A percentile compares a stretch with the other conserved stretches of the same genome.
Evolutionary conservation across 2,329 filamentous ascomycete genomes (phyloP).

Genomic region (Paraconiothyrium brasiliense): DNA sequence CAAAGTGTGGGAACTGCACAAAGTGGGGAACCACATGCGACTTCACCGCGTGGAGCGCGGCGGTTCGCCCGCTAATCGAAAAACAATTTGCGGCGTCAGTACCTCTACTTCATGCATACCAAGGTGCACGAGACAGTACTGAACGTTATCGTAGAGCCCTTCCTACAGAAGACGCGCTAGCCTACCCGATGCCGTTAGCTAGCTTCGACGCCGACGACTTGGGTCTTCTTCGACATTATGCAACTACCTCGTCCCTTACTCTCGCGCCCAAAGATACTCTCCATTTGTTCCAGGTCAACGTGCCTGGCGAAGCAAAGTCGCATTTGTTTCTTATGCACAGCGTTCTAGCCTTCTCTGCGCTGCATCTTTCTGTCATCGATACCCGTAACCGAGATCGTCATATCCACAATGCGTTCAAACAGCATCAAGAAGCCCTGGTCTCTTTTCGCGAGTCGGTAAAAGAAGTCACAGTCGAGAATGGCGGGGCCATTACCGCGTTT

Average conservation of each 20-base stretch:
- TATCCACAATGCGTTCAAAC: constrained; percentile 23
- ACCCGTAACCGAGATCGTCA: constrained; percentile 21
- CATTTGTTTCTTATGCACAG: constrained; percentile 36
- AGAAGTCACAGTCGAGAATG: constrained; percentile 22
- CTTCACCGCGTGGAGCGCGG: constrained; percentile 26
- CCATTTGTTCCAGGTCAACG: constrained; percentile 29
- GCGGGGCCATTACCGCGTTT: constrained; percentile 24
- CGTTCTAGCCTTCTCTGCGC: constrained; percentile 33
- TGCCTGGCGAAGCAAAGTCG: constrained; percentile 31
- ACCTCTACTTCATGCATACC: not conserved
- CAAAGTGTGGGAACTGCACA: constrained; percentile 32
- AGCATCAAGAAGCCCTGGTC: constrained; percentile 29
- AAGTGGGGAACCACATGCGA: constrained; percentile 36
- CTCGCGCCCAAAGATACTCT: constrained; percentile 21
- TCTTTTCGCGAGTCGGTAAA: constrained; percentile 25
- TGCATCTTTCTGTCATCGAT: constrained; percentile 28
- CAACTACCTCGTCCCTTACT: constrained; percentile 24
- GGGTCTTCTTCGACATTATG: constrained; percentile 29
- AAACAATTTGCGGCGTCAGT: constrained; percentile 19
- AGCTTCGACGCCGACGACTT: constrained; percentile 24
- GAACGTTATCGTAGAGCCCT: constrained; percentile 9
- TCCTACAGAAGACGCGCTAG: constrained; percentile 14
- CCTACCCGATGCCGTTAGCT: constrained; percentile 18
- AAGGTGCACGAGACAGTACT: constrained; percentile 5
- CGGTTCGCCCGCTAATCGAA: constrained; percentile 22